phyloP scores from a whole-genome alignment of 441 rosid species.

The Lepidium campestre region DNA sequence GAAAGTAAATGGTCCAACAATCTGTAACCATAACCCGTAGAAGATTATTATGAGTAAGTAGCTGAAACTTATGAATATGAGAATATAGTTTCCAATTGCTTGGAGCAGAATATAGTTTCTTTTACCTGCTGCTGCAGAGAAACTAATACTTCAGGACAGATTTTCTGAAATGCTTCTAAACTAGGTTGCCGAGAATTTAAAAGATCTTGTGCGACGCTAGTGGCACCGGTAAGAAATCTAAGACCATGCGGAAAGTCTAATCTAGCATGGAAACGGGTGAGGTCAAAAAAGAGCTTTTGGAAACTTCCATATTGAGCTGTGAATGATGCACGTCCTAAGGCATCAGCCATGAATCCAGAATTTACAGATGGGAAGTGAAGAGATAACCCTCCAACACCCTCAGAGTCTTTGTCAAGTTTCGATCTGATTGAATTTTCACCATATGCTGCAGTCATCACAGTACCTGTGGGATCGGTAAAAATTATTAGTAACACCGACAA shows the following conservation, averaged over 20 bases:
- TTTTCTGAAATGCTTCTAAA: slow-evolving; percentile 45
- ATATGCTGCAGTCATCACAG: slow-evolving; percentile 46
- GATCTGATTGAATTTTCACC: slow-evolving; percentile 61
- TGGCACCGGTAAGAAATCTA: slow-evolving; percentile 57
- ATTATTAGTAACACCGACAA: neutral
- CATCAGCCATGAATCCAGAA: slow-evolving; percentile 58
- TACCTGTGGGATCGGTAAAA: slow-evolving; percentile 39
- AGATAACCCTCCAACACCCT: slow-evolving; percentile 38
- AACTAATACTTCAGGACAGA: slow-evolving; percentile 57
- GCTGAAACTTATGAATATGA: slow-evolving; percentile 4
- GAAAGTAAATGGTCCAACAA: slow-evolving; percentile 88
- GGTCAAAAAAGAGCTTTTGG: slow-evolving; percentile 70
- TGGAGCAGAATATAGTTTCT: neutral
- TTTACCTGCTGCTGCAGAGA: slow-evolving; percentile 94
- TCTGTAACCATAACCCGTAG: slow-evolving; percentile 41
- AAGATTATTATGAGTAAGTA: slow-evolving; percentile 1
- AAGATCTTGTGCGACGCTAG: slow-evolving; percentile 54
- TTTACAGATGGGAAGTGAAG: slow-evolving; percentile 44
- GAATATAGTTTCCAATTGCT: neutral
- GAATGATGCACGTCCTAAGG: slow-evolving; percentile 61
- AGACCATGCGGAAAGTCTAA: slow-evolving; percentile 76
- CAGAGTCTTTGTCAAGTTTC: slow-evolving; percentile 27
- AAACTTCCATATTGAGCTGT: slow-evolving; percentile 87
- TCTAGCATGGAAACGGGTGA: slow-evolving; percentile 66
- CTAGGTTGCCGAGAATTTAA: slow-evolving; percentile 58